Evolutionary conservation across 352 stramenopile species (phyloP).

Genomic region (Aphanomyces stellatus): DNA sequence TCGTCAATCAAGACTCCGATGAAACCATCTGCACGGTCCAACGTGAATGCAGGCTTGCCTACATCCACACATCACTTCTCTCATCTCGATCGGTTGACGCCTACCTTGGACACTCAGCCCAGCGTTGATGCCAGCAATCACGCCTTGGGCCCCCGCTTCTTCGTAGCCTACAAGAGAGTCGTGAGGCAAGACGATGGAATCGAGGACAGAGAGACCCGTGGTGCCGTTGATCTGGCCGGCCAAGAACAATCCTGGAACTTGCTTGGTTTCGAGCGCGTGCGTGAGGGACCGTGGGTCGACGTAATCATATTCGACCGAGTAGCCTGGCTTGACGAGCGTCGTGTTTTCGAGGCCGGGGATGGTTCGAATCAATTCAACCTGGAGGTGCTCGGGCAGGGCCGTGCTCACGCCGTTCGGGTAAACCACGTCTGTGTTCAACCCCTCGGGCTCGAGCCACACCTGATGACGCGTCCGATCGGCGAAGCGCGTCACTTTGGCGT

Average conservation of each 20-base stretch:
- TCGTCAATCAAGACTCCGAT: slow-evolving; percentile 99
- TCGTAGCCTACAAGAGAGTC: slow-evolving; percentile 81
- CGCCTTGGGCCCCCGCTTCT: slow-evolving; percentile 96
- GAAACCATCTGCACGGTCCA: slow-evolving; percentile 93
- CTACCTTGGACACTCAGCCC: slow-evolving; percentile 50
- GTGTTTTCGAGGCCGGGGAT: slow-evolving; percentile 95
- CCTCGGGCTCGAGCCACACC: slow-evolving; percentile 98
- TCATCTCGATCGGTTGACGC: slow-evolving; percentile 7
- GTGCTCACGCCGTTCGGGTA: slow-evolving; percentile 92
- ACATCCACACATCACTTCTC: too few relatives aligned
- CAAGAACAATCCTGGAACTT: slow-evolving; percentile 88
- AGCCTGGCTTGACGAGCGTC: slow-evolving; percentile 93
- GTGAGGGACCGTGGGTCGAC: slow-evolving; percentile 91
- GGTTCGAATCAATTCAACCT: slow-evolving; percentile 89
- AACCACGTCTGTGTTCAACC: slow-evolving; percentile 92
- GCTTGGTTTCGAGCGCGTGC: slow-evolving; percentile 93
- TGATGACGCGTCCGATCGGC: slow-evolving; percentile 65
- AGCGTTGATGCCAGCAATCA: slow-evolving; percentile 96
- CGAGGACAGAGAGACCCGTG: slow-evolving; percentile 42
- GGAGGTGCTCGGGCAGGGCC: slow-evolving; percentile 89
- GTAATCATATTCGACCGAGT: slow-evolving; percentile 99
- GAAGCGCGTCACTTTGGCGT: slow-evolving; percentile 90
- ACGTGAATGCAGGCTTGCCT: slow-evolving; percentile 66
- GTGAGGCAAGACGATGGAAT: neutral
- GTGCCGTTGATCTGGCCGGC: slow-evolving; percentile 99